These are phyloP conservation scores for Paecilomyces formosus DNA, from an alignment of 2,329 filamentous ascomycete species.

Conservation along the genomic window DNA sequence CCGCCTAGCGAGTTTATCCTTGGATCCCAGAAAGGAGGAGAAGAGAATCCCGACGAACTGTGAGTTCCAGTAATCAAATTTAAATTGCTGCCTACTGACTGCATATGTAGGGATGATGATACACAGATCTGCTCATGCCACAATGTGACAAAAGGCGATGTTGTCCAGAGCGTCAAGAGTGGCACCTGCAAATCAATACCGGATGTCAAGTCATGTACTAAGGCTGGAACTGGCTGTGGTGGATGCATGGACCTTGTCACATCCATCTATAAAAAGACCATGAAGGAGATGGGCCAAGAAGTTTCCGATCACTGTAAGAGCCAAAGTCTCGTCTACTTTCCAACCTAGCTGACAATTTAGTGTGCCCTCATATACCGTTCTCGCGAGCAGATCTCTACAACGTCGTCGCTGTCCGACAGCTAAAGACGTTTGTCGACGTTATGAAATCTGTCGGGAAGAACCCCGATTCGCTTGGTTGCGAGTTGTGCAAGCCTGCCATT, in stretches of 20 bases:
- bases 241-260: constrained; percentile 85
- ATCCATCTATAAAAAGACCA: constrained; percentile 82
- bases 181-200: constrained; percentile 74
- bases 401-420: constrained; percentile 73
- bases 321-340: neutral
- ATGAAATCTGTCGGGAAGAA: constrained; percentile 73
- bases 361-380: constrained; percentile 78
- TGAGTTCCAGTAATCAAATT: constrained; percentile 21
- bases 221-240: constrained; percentile 83
- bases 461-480: constrained; percentile 67
- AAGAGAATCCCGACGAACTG: constrained; percentile 68
- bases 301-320: constrained; percentile 63
- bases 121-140: constrained; percentile 90
- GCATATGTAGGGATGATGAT: constrained; percentile 54
- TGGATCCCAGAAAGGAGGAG: constrained; percentile 65
- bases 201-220: constrained; percentile 82
- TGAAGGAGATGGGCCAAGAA: constrained; percentile 77
- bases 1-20: constrained; percentile 78
- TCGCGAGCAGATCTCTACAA: constrained; percentile 85
- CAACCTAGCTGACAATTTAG: constrained; percentile 13
- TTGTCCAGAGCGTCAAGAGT: constrained; percentile 64
- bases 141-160: constrained; percentile 80
- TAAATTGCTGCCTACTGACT: constrained; percentile 8
- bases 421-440: constrained; percentile 64
- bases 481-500: constrained; percentile 76